Percentiles rank a stretch among this genome's conserved stretches.
These are phyloP conservation scores for Yamadazyma tumulicola DNA, from an alignment of 805 yeast species.

Conservation along the genomic window DNA sequence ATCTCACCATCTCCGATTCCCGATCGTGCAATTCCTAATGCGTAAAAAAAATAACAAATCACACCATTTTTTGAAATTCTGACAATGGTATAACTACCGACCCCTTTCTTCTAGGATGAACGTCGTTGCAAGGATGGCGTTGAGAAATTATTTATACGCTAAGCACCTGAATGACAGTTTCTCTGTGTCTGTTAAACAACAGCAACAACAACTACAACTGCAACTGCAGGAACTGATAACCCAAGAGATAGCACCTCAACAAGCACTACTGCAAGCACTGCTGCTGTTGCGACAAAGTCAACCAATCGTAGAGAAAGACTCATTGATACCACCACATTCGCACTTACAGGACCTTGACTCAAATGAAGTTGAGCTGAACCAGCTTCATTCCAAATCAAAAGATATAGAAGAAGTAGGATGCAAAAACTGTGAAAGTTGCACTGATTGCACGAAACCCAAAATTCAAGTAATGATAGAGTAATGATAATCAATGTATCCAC, in stretches of 20 bases:
- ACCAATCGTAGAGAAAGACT: too few relatives aligned
- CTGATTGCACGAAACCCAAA: conserved; percentile 23
- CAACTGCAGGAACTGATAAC: background rate
- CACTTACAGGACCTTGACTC: too few relatives aligned
- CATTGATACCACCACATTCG: too few relatives aligned
- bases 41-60: too few relatives aligned
- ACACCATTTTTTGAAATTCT: conserved; percentile 9
- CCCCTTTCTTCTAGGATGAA: too few relatives aligned
- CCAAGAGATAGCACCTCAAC: too few relatives aligned
- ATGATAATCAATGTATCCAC: background rate
- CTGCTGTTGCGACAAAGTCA: background rate
- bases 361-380: too few relatives aligned
- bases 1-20: too few relatives aligned
- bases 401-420: conserved; percentile 21
- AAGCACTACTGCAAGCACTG: too few relatives aligned
- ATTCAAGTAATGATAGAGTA: conserved; percentile 10
- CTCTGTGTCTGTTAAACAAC: conserved; percentile 7
- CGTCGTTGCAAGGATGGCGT: conserved; percentile 39
- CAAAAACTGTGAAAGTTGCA: conserved; percentile 25
- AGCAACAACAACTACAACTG: conserved; percentile 4
- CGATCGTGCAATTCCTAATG: too few relatives aligned
- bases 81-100: too few relatives aligned
- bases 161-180: too few relatives aligned
- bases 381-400: conserved; percentile 3
- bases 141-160: conserved; percentile 39